Percentiles rank a stretch among this genome's conserved stretches.
phyloP scores from a whole-genome alignment of 1,284 basidiomycete genomes.

The Heterobasidion irregulare region DNA sequence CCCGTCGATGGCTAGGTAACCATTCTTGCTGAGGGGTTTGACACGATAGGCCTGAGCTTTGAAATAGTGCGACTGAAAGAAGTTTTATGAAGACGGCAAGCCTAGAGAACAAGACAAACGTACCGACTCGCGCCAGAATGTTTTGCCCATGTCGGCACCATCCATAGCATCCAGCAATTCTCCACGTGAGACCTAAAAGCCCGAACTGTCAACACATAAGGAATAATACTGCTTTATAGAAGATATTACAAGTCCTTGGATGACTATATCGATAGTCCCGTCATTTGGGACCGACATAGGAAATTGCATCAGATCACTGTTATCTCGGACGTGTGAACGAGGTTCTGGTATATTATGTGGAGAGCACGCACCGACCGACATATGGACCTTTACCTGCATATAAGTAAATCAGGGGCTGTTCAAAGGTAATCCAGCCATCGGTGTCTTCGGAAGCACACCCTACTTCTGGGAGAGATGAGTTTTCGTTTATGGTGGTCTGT shows the following conservation, averaged over 20 bases:
- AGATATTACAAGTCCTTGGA: constrained; percentile 52
- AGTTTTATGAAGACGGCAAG: neutral
- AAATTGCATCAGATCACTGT: constrained; percentile 77
- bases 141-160: constrained; percentile 59
- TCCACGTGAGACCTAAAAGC: constrained; percentile 40
- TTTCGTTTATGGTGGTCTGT: constrained; percentile 9
- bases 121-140: constrained; percentile 63
- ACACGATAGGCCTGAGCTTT: constrained; percentile 74
- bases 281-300: constrained; percentile 75
- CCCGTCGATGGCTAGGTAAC: constrained; percentile 71
- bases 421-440: constrained; percentile 65
- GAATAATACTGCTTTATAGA: neutral
- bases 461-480: constrained; percentile 30
- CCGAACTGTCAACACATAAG: neutral
- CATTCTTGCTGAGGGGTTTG: constrained; percentile 50
- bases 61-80: constrained; percentile 66
- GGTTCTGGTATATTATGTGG: neutral
- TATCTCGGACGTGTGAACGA: neutral
- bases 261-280: constrained; percentile 73
- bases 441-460: constrained; percentile 29
- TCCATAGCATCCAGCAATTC: constrained; percentile 55
- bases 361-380: constrained; percentile 45
- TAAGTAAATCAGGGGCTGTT: constrained; percentile 65
- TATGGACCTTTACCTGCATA: constrained; percentile 69
- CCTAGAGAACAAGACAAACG: constrained; percentile 12